Conservation (phyloP, 2,329 filamentous ascomycete species). For the Fusarium sp. region DNA sequence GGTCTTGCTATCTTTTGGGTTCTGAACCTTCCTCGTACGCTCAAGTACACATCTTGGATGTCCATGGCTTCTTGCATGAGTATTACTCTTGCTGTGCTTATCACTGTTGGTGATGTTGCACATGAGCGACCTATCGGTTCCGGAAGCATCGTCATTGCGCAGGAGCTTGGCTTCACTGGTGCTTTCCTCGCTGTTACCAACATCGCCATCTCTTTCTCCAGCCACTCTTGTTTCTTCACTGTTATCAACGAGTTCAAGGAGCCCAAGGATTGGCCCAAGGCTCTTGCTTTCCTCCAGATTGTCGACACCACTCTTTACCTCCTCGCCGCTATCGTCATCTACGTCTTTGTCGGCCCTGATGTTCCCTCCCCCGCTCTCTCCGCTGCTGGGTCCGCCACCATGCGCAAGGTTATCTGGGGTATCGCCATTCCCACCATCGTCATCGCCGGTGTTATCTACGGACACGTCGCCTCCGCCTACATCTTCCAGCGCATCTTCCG, state of each 20-base stretch:
- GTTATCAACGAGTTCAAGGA: conserved; percentile 73
- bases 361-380: conserved; percentile 75
- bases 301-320: conserved; percentile 72
- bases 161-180: conserved; percentile 59
- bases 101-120: conserved; percentile 72
- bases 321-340: conserved; percentile 73
- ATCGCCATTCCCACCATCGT: conserved; percentile 74
- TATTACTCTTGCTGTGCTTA: conserved; percentile 70
- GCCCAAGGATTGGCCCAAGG: conserved; percentile 57
- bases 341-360: conserved; percentile 70
- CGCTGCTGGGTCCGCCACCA: conserved; percentile 61
- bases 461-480: conserved; percentile 73
- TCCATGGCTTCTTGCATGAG: conserved; percentile 72
- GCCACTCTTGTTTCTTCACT: conserved; percentile 75
- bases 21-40: conserved; percentile 69
- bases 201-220: conserved; percentile 73
- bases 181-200: conserved; percentile 70
- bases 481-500: conserved; percentile 73
- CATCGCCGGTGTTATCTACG: conserved; percentile 77
- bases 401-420: conserved; percentile 74
- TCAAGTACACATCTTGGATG: conserved; percentile 71
- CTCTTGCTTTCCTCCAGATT: conserved; percentile 65
- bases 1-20: conserved; percentile 68
- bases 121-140: conserved; percentile 55
- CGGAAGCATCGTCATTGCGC: conserved; percentile 48